These are phyloP conservation scores for Centaurea solstitialis DNA, from an alignment of 129 eudicot species.

Conservation along the genomic window DNA sequence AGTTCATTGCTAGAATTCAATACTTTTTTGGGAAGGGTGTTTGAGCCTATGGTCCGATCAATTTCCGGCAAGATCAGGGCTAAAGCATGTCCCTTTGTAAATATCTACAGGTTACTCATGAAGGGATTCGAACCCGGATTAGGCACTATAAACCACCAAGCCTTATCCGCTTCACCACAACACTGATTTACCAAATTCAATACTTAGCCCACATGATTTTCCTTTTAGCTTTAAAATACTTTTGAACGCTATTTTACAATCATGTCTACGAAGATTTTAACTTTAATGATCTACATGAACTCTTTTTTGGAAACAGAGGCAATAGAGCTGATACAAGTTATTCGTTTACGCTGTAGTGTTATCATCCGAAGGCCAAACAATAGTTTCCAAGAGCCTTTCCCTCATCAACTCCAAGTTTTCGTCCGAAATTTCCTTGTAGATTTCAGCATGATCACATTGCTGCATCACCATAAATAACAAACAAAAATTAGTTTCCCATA, in stretches of 20 bases:
- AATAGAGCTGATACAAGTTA: background rate
- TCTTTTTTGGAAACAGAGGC: background rate
- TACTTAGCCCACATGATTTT: too few relatives aligned
- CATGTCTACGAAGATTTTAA: conserved; percentile 1
- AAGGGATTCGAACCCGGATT: too few relatives aligned
- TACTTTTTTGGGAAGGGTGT: too few relatives aligned
- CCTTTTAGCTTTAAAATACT: background rate
- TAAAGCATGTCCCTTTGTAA: too few relatives aligned
- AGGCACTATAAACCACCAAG: too few relatives aligned
- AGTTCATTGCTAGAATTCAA: too few relatives aligned
- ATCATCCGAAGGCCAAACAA: conserved; percentile 79
- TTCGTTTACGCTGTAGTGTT: conserved; percentile 39
- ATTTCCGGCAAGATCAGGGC: too few relatives aligned
- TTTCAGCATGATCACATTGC: conserved; percentile 70
- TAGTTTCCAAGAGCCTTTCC: conserved; percentile 73
- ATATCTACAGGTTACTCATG: too few relatives aligned
- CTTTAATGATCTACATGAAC: background rate
- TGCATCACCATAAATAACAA: conserved; percentile 22
- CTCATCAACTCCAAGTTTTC: conserved; percentile 77
- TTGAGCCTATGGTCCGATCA: too few relatives aligned
- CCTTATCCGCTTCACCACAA: too few relatives aligned
- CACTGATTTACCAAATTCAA: too few relatives aligned
- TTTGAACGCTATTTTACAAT: background rate
- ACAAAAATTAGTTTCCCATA: background rate
- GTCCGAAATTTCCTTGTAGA: conserved; percentile 66